Base-by-base conservation (phyloP, 441 rosid species). In the Euphorbia corollata region DNA sequence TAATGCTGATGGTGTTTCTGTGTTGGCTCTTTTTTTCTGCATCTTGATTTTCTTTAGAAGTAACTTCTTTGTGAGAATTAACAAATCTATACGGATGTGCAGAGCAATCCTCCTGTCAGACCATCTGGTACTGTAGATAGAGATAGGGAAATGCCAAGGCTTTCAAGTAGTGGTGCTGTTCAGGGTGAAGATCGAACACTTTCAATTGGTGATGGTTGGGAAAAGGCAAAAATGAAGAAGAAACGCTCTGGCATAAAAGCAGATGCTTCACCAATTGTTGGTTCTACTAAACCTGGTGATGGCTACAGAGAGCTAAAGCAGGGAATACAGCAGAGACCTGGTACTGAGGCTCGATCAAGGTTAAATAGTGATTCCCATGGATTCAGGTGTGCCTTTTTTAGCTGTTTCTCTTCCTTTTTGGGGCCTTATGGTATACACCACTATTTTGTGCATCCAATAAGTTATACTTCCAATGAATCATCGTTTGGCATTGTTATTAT, bases 151-250 rank as follows among this genome's bases (percentile, higher is more conserved):
- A 75, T 82, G 75, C 79, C 70, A 23, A 86, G 85, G 75, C 78
- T 85, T 73, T 76, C 88, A 71, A 85, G 74, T 78, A 78, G 78
- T 70, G 87, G 76, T 68, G 81, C 81, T 38, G 77, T 81, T 67
- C 91, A 82, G 72, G 80, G 84, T 68, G 96, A 92, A 68, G 97
- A 90, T 68, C 89, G 88, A 73, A 79, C 88, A 76, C 77, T 86
- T 74, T 64, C 93, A 56, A 81, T 85, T 72, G 83, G 89, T 75
- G 99, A 95, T 77, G 92, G 96, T 69, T 95, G 98, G 99, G 99
- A 95, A 75, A 96, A 90, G 81, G 71, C 90, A 65, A 96, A 89
- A 86, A 83, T 89, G 90, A 96, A 92, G 89, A 95, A 92, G 84
- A 92, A 89, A 69, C 96, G 96, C 41, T 90, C 98, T 77, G 96